A percentile compares a stretch with the other conserved stretches of the same genome.
Evolutionary conservation across 257 asterid genomes (phyloP).

Genomic region (Oldenlandia corymbosa): DNA sequence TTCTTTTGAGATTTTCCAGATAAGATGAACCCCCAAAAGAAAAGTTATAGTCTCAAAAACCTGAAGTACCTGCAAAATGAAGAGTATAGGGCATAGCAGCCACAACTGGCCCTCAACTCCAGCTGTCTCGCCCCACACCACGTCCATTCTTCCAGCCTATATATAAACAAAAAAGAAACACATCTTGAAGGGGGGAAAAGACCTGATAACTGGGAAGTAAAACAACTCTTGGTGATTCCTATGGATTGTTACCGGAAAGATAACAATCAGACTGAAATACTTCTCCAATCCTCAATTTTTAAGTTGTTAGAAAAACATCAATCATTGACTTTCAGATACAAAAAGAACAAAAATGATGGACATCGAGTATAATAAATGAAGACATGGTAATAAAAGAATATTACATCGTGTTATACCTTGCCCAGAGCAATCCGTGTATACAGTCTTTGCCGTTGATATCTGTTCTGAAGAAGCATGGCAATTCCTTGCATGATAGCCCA

Average conservation of each 20-base stretch:
- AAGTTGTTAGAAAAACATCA: not conserved
- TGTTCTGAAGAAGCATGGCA: slow-evolving; percentile 91
- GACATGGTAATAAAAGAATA: not conserved
- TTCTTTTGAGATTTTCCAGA: not conserved
- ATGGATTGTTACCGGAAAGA: not conserved
- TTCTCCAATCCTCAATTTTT: not conserved
- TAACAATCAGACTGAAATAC: not conserved
- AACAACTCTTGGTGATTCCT: not conserved
- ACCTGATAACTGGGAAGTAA: too few relatives aligned
- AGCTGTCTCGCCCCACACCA: slow-evolving; percentile 98
- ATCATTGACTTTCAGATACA: not conserved
- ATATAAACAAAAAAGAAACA: slow-evolving; percentile 16
- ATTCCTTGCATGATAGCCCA: slow-evolving; percentile 99
- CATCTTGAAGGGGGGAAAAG: slow-evolving; percentile 7
- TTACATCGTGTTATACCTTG: slow-evolving; percentile 39
- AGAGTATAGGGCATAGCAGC: slow-evolving; percentile 66
- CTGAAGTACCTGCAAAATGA: slow-evolving; percentile 62
- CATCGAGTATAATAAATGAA: not conserved
- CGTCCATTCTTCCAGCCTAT: slow-evolving; percentile 97
- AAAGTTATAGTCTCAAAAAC: not conserved
- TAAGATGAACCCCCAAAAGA: not conserved
- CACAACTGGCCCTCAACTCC: slow-evolving; percentile 91
- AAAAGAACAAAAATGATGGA: not conserved
- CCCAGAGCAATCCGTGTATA: slow-evolving; percentile 97
- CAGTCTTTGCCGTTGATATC: slow-evolving; percentile 90